Evolutionary conservation across 441 rosid genomes (phyloP).

Genomic region (Adansonia grandidieri): DNA sequence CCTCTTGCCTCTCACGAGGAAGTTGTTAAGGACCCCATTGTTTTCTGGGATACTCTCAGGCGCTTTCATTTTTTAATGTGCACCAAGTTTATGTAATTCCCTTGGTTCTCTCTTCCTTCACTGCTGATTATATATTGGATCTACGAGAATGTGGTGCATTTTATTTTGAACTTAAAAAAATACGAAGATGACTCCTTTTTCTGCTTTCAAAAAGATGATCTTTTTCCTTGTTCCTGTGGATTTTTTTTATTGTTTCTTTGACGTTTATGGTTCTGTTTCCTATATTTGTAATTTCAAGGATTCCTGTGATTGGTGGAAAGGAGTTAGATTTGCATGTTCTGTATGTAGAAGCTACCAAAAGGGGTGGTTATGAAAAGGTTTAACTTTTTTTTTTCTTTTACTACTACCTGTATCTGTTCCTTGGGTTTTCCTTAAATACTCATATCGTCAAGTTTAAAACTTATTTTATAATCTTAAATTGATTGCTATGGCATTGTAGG

Average conservation of each 20-base stretch:
- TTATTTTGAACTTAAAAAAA: neutral
- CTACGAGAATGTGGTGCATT: neutral
- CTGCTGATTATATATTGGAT: neutral
- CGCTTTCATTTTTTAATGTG: conserved; percentile 82
- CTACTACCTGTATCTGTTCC: no score
- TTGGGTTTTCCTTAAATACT: neutral
- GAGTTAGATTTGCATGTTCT: conserved; percentile 93
- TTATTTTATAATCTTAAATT: neutral
- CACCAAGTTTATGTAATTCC: conserved; percentile 77
- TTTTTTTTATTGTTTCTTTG: neutral
- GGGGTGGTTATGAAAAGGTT: conserved; percentile 96
- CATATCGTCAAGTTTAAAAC: neutral
- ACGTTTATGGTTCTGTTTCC: neutral
- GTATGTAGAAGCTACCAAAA: conserved; percentile 83
- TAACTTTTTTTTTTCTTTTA: neutral
- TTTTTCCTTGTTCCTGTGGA: neutral
- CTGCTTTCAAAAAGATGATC: neutral
- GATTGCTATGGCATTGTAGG: conserved; percentile 44
- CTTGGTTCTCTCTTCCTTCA: conserved; percentile 12
- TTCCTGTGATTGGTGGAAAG: conserved; percentile 98
- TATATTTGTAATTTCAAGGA: conserved; percentile 46
- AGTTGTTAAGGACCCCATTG: conserved; percentile 48
- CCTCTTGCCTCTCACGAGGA: conserved; percentile 67
- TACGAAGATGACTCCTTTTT: neutral
- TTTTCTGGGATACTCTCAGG: conserved; percentile 88